These are phyloP conservation scores for Chlamydomonas eustigma DNA, from an alignment of 139 green algal species.

Conservation along the genomic window DNA sequence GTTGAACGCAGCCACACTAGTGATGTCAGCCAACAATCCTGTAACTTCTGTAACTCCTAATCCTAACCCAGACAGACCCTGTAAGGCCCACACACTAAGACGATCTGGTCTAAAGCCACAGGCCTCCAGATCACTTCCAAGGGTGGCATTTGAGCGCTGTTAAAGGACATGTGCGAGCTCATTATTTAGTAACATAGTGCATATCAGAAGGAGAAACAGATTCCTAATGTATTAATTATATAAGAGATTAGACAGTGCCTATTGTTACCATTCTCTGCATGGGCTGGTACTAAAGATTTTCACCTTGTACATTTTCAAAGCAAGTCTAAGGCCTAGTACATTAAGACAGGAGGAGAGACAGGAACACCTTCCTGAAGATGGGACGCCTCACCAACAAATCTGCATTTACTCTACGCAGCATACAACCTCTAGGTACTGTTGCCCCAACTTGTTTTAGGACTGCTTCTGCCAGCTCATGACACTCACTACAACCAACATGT, in stretches of 20 bases:
- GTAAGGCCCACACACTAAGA: slow-evolving; percentile 58
- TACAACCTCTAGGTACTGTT: slow-evolving; percentile 50
- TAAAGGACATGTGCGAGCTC: background rate
- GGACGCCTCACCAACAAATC: slow-evolving; percentile 27
- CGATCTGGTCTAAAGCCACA: slow-evolving; percentile 54
- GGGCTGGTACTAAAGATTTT: too few relatives aligned
- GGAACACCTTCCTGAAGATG: background rate
- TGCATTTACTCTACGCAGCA: slow-evolving; percentile 51
- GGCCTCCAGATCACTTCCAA: slow-evolving; percentile 22
- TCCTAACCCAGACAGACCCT: slow-evolving; percentile 28
- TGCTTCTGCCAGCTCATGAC: slow-evolving; percentile 43
- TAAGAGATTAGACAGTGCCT: too few relatives aligned
- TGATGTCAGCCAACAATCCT: slow-evolving; percentile 34
- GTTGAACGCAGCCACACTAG: slow-evolving; percentile 47
- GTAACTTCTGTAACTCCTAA: background rate
- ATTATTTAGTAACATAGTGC: background rate
- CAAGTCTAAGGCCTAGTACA: too few relatives aligned
- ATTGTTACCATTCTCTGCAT: too few relatives aligned
- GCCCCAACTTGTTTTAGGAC: slow-evolving; percentile 28
- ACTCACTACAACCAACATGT: too few relatives aligned
- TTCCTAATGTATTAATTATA: too few relatives aligned
- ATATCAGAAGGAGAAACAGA: background rate
- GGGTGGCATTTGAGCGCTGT: background rate
- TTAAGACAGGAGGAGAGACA: too few relatives aligned
- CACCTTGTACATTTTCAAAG: too few relatives aligned